Base-by-base conservation (phyloP, 495 filamentous ascomycete species). In the Entonaema liquescens region DNA sequence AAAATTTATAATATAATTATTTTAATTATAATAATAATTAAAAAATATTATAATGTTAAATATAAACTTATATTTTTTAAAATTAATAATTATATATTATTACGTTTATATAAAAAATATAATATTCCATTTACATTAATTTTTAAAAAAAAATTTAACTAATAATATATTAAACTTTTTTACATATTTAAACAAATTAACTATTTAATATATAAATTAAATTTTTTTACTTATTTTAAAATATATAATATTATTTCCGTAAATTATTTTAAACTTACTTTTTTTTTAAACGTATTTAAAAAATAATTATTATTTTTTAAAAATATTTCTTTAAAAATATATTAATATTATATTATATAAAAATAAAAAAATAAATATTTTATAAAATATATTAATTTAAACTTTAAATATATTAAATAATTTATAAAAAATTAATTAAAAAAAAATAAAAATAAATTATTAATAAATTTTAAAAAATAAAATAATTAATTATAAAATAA, bases 1-100 rank as follows among this genome's bases (percentile, higher is more conserved):
- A n/a, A n/a, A n/a, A n/a, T n/a, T n/a, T n/a, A n/a, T n/a, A n/a
- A n/a, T n/a, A n/a, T n/a, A n/a, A n/a, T n/a, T n/a, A n/a, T n/a
- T n/a, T n/a, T n/a, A n/a, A n/a, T n/a, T n/a, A n/a, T n/a, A n/a
- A n/a, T n/a, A n/a, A 50, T 50, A 21, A 11, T 25, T 7, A 50
- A 50, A 50, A 21, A 50, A 21, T 50, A 50, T 50, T 50, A 50
- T 23, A 23, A 50, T 23, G 3, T 23, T 4, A 21, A 25, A 50
- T 55, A 55, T 33, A 55, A 33, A 31, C 5, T 35, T 4, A 21
- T 55, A 55, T 55, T 55, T 17, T 55, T 55, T 33, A 55, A 55
- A 17, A 55, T 33, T 9, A 50, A 50, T 17, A 23, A 50, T 50
- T n/a, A 50, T 7, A 25, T 50, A 3, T 50, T n/a, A n/a, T n/a